Conservation (phyloP, 1,284 basidiomycete species). For the Pterula multifida region DNA sequence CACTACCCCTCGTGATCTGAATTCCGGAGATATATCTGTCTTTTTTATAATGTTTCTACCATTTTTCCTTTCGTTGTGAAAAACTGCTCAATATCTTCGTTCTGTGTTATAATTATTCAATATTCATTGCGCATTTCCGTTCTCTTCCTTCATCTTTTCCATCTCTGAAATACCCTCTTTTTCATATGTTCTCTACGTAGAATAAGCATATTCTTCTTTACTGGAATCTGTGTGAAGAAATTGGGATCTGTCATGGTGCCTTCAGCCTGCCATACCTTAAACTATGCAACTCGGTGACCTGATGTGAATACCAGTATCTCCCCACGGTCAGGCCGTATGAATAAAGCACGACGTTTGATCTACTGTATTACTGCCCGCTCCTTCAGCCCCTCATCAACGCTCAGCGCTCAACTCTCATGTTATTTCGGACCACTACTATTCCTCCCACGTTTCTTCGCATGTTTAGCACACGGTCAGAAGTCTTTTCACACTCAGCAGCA, state of each 20-base stretch:
- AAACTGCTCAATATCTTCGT: conserved; percentile 3
- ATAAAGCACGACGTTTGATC: no score
- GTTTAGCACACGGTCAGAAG: background rate
- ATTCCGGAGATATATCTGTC: background rate
- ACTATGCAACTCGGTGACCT: no score
- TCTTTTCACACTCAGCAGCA: background rate
- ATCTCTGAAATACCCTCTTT: background rate
- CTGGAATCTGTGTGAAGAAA: no score
- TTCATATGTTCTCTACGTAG: background rate
- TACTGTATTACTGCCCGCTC: no score
- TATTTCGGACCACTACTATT: background rate
- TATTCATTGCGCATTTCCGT: conserved; percentile 7
- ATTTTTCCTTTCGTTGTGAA: background rate
- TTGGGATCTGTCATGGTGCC: no score
- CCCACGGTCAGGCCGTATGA: no score
- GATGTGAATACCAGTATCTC: no score
- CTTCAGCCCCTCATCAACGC: background rate
- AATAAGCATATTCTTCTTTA: background rate
- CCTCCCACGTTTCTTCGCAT: background rate
- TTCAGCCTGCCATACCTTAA: no score
- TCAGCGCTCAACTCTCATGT: background rate
- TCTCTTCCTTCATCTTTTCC: conserved; percentile 1
- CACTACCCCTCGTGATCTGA: background rate
- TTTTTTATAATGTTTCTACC: conserved; percentile 14
- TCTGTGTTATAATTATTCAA: conserved; percentile 11